Conservation (phyloP, 768 basidiomycete species). For the Lentinus brumalis region DNA sequence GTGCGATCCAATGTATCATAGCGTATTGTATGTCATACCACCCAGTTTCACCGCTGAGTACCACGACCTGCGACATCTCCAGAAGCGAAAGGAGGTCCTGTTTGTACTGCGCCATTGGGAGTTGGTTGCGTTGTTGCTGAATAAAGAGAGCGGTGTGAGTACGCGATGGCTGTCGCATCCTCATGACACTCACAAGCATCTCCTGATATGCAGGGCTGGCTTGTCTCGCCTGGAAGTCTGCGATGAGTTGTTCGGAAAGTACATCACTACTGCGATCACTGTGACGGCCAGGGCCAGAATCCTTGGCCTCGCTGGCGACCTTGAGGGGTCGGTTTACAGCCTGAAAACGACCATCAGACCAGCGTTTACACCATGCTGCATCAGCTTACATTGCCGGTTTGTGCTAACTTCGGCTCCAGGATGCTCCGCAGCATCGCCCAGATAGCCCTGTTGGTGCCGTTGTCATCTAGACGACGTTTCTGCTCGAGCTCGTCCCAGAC, state of each 20-base stretch:
- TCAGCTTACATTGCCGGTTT: slow-evolving; percentile 43
- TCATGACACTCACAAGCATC: slow-evolving; percentile 73
- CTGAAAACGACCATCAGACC: neutral
- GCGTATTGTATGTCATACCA: slow-evolving; percentile 45
- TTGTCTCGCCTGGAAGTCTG: slow-evolving; percentile 63
- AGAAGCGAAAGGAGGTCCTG: slow-evolving; percentile 69
- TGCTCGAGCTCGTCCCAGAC: slow-evolving; percentile 90
- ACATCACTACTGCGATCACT: slow-evolving; percentile 13
- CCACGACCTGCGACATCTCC: slow-evolving; percentile 78
- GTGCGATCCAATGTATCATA: slow-evolving; percentile 38
- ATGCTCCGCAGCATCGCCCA: slow-evolving; percentile 74
- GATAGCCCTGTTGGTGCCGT: slow-evolving; percentile 61
- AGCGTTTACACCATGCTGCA: neutral
- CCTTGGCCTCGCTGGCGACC: slow-evolving; percentile 20
- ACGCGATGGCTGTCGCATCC: neutral
- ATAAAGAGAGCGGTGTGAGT: neutral
- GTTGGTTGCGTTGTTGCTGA: slow-evolving; percentile 69
- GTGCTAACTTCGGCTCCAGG: slow-evolving; percentile 59
- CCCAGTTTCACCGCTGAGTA: slow-evolving; percentile 83
- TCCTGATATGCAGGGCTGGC: slow-evolving; percentile 71
- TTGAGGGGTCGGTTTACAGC: slow-evolving; percentile 5
- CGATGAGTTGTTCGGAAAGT: slow-evolving; percentile 53
- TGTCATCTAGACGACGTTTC: slow-evolving; percentile 59
- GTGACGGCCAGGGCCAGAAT: neutral
- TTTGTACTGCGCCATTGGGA: slow-evolving; percentile 88